These are phyloP conservation scores for Tanacetum coccineum DNA, from an alignment of 129 eudicot species.

Conservation along the genomic window DNA sequence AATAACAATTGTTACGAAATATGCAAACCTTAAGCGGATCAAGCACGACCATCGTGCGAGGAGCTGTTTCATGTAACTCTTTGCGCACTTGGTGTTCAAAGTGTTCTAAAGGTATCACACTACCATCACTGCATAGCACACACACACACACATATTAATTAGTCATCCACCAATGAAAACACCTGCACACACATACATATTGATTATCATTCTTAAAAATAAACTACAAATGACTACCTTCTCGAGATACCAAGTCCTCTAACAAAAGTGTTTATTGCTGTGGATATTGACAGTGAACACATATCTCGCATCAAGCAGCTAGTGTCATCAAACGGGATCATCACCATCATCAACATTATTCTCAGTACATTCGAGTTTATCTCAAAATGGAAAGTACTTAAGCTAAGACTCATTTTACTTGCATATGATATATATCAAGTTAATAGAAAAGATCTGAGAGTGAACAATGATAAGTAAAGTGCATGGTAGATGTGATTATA, in stretches of 20 bases:
- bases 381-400: slow-evolving; percentile 30
- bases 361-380: slow-evolving; percentile 94
- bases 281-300: slow-evolving; percentile 83
- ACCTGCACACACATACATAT: not conserved
- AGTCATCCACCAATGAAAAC: slow-evolving; percentile 1
- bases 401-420: not conserved
- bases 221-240: slow-evolving; percentile 44
- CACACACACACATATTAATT: not conserved
- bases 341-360: slow-evolving; percentile 95
- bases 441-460: no score
- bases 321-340: slow-evolving; percentile 98
- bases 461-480: no score
- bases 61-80: slow-evolving; percentile 82
- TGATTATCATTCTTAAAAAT: not conserved
- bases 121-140: slow-evolving; percentile 61
- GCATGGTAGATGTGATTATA: not conserved
- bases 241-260: slow-evolving; percentile 92
- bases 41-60: slow-evolving; percentile 88
- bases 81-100: slow-evolving; percentile 83
- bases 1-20: not conserved
- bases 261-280: slow-evolving; percentile 84
- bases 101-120: slow-evolving; percentile 72
- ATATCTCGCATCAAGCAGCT: slow-evolving; percentile 84
- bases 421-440: no score
- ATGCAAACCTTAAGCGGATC: slow-evolving; percentile 79